phyloP scores from a whole-genome alignment of 352 stramenopile species.

The Achlya hypogyna region DNA sequence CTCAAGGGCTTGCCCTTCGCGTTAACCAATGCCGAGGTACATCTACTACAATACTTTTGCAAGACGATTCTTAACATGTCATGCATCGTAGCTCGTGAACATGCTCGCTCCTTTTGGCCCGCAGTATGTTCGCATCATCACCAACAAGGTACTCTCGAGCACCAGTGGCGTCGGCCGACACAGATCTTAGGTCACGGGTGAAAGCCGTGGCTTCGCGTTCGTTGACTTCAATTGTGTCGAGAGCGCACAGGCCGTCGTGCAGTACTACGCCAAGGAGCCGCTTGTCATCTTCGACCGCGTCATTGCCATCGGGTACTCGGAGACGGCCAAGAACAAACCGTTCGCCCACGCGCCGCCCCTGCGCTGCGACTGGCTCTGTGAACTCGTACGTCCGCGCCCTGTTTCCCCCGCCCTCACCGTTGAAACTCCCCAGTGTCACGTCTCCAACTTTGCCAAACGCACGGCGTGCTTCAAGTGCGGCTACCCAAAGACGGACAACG shows the following conservation, averaged over 20 bases:
- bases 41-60: background rate
- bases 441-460: constrained; percentile 61
- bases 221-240: constrained; percentile 58
- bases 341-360: constrained; percentile 18
- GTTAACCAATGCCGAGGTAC: constrained; percentile 14
- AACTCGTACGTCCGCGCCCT: constrained; percentile 28
- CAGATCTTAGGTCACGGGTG: constrained; percentile 33
- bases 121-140: constrained; percentile 39
- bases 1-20: constrained; percentile 16
- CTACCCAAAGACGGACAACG: constrained; percentile 26
- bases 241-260: constrained; percentile 39
- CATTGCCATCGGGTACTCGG: constrained; percentile 38
- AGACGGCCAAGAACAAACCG: constrained; percentile 26
- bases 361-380: constrained; percentile 62
- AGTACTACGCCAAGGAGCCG: constrained; percentile 45
- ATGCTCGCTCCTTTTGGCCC: constrained; percentile 44
- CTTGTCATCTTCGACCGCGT: constrained; percentile 41
- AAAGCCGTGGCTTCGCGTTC: constrained; percentile 70
- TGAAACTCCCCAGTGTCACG: constrained; percentile 41
- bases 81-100: constrained; percentile 40
- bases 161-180: background rate
- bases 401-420: background rate
- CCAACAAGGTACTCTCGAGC: constrained; percentile 50
- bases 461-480: constrained; percentile 67
- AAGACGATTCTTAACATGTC: background rate